Base-by-base conservation (phyloP, 345 rosid genomes). In the Microcos paniculata region DNA sequence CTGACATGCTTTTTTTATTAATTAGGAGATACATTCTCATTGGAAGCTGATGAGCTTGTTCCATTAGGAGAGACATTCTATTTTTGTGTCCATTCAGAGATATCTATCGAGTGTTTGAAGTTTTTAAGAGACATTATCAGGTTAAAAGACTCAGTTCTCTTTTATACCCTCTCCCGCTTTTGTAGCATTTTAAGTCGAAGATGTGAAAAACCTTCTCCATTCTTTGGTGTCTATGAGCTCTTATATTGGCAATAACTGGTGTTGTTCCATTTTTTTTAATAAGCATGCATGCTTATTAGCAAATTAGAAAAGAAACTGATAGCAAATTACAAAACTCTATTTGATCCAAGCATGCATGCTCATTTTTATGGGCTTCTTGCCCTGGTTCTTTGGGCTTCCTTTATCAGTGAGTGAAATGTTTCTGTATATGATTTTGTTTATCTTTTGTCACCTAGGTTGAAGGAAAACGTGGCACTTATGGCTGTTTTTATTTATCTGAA, bases 401-500 rank as follows among this genome's bases (percentile, higher is more conserved):
- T n/a, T n/a, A n/a, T n/a, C n/a, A 2, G 64, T 46, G 21, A 19
- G 14, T 46, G 69, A 45, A 49, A 49, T 31, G 9, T 38, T 63
- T 24, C 40, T 21, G 18, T 70, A 45, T 38, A 35, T 77, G 76
- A 71, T 58, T n/a, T 58, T 76, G n/a, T 38, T 55, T 76, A 57
- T 59, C 65, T 74, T 73, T 78, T 72, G 78, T 65, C 49, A 65
- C 77, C 71, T 78, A 94, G 98, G 92, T 91, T 78, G 94, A 89
- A 84, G 91, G 87, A 67, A 91, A 86, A 74, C 85, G 38, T 76
- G 88, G 89, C 75, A 81, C 84, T 30, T 87, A 87, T 75, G 74
- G 88, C 76, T 86, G 96, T 83, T 94, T 91, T 82, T 94, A 92
- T 84, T 79, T 94, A 82, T 80, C 82, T 42, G 97, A 94, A 85